Evolutionary conservation across 164 flowering plant genomes (phyloP).

Genomic region (Dillenia suffruticosa): DNA sequence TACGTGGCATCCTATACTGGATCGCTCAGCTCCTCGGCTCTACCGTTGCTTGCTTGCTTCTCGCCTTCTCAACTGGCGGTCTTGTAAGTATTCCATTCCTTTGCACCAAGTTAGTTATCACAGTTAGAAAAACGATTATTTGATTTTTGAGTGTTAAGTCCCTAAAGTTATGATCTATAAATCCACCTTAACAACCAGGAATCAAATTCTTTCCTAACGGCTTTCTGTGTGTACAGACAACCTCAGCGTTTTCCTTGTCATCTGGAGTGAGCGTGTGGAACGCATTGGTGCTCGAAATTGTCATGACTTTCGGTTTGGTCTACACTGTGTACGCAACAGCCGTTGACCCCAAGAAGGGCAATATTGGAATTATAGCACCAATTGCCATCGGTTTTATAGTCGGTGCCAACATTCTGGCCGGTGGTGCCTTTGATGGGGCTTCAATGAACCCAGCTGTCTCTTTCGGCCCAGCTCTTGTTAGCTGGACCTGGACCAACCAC

Average conservation of each 20-base stretch:
- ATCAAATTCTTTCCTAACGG: not conserved
- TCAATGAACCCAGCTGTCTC: constrained; percentile 61
- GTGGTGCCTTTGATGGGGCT: constrained; percentile 49
- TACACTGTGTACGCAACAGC: constrained; percentile 33
- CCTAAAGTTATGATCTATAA: too few relatives aligned
- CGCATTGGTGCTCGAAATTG: constrained; percentile 34
- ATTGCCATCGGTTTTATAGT: constrained; percentile 51
- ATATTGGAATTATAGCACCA: constrained; percentile 44
- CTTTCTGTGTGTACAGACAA: constrained; percentile 8
- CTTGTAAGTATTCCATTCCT: constrained; percentile 12
- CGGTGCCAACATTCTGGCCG: constrained; percentile 51
- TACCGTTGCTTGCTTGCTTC: constrained; percentile 39
- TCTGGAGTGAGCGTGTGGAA: constrained; percentile 33
- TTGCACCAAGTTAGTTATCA: not conserved
- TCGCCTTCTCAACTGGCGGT: constrained; percentile 32
- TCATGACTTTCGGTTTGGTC: constrained; percentile 47
- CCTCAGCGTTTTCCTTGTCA: constrained; percentile 25
- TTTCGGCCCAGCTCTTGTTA: constrained; percentile 49
- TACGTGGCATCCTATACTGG: constrained; percentile 45
- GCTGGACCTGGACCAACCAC: constrained; percentile 51
- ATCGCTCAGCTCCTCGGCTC: constrained; percentile 52
- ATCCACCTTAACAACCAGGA: too few relatives aligned
- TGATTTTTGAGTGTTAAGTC: too few relatives aligned
- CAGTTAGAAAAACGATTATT: not conserved
- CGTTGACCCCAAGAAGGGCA: constrained; percentile 40